phyloP scores from a whole-genome alignment of 1,284 basidiomycete species.

The Apiotrichum mycotoxinovorans region DNA sequence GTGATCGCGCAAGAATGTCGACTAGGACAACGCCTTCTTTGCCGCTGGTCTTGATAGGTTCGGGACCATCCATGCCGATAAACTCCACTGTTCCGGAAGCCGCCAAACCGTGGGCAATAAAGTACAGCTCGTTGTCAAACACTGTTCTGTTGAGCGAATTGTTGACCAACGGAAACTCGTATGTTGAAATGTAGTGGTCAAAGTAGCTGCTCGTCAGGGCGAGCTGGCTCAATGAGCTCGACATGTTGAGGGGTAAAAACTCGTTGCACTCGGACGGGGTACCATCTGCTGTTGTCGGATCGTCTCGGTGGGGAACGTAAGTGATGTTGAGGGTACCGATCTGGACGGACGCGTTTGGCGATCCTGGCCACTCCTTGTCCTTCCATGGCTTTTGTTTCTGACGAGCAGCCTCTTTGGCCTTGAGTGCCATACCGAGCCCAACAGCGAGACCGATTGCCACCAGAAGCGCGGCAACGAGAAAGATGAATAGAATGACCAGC shows the following conservation, averaged over 20 bases:
- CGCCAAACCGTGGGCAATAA: slow-evolving; percentile 42
- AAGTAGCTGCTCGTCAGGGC: slow-evolving; percentile 15
- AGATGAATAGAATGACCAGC: slow-evolving; percentile 23
- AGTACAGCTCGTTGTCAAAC: slow-evolving; percentile 23
- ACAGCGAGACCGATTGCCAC: slow-evolving; percentile 36
- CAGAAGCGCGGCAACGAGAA: slow-evolving; percentile 28
- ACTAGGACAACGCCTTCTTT: slow-evolving; percentile 35
- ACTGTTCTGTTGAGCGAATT: neutral
- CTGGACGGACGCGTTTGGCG: slow-evolving; percentile 2
- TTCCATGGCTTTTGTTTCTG: slow-evolving; percentile 2
- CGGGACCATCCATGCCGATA: slow-evolving; percentile 37
- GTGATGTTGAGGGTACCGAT: slow-evolving; percentile 29
- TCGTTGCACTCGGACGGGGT: slow-evolving; percentile 35
- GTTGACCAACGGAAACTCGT: slow-evolving; percentile 27
- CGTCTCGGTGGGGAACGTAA: slow-evolving; percentile 36
- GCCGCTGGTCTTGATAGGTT: slow-evolving; percentile 30
- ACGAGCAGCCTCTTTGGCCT: neutral
- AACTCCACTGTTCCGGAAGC: slow-evolving; percentile 44
- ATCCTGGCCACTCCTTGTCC: neutral
- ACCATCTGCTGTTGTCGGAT: slow-evolving; percentile 37
- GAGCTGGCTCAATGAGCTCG: slow-evolving; percentile 22
- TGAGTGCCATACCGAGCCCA: slow-evolving; percentile 21
- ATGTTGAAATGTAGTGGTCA: slow-evolving; percentile 24
- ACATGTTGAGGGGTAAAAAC: slow-evolving; percentile 30
- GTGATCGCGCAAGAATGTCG: slow-evolving; percentile 42